Evolutionary conservation across 2,329 filamentous ascomycete species (phyloP).

Genomic region (Alternaria conjuncta): DNA sequence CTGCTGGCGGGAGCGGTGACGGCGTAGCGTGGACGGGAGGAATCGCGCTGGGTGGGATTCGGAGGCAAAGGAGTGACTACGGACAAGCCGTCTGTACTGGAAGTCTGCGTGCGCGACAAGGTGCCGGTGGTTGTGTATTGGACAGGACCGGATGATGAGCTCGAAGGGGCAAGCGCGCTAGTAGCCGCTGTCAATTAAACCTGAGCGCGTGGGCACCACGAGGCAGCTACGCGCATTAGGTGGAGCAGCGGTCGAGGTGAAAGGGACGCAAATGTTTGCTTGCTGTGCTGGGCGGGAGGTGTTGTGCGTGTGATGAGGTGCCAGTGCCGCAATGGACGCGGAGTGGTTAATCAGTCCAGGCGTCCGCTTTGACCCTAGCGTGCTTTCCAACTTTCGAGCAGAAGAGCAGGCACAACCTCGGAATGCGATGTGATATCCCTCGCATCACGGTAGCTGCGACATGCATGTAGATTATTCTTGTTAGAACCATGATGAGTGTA

Average conservation of each 20-base stretch:
- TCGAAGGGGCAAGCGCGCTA: slow-evolving; percentile 39
- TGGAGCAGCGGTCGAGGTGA: slow-evolving; percentile 8
- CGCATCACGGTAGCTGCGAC: slow-evolving; percentile 7
- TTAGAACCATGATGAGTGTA: not conserved
- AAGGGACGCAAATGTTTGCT: slow-evolving; percentile 18
- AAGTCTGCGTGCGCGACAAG: slow-evolving; percentile 54
- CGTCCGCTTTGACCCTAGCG: slow-evolving; percentile 29
- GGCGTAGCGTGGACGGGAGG: slow-evolving; percentile 35
- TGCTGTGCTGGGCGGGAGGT: slow-evolving; percentile 13
- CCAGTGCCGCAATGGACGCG: slow-evolving; percentile 15
- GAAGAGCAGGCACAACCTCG: slow-evolving; percentile 6
- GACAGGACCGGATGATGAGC: slow-evolving; percentile 25
- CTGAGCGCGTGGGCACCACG: slow-evolving; percentile 34
- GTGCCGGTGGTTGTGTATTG: slow-evolving; percentile 44
- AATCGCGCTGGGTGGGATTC: slow-evolving; percentile 32
- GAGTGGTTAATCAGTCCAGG: slow-evolving; percentile 22
- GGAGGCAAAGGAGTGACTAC: slow-evolving; percentile 52
- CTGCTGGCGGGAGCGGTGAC: slow-evolving; percentile 46
- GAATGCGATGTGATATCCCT: slow-evolving; percentile 1
- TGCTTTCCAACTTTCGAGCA: slow-evolving; percentile 11
- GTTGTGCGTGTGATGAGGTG: slow-evolving; percentile 23
- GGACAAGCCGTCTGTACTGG: slow-evolving; percentile 53
- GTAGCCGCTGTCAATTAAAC: slow-evolving; percentile 33
- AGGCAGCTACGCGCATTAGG: slow-evolving; percentile 35
- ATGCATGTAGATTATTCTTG: not conserved